Evolutionary conservation across 441 rosid species (phyloP), one percentile per base, ranked within the genome.

Genomic region (Biscutella laevigata): DNA sequence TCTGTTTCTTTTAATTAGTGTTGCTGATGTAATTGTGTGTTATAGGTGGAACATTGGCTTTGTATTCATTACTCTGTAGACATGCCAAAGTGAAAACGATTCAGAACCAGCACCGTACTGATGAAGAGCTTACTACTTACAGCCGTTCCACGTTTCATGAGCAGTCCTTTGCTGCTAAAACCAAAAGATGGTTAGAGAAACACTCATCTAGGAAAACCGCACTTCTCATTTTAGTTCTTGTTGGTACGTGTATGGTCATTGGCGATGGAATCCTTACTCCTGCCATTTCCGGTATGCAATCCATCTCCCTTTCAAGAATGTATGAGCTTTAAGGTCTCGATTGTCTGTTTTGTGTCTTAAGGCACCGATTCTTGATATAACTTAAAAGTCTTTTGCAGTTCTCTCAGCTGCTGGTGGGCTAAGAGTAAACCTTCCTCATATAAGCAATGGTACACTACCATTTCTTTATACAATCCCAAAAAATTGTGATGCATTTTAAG

Each of bases 241-340:
- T 91, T 44, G 98, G 96, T 64, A 85, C 96, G 2, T 91, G 96
- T 71, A 91, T 88, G 96, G 79, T 91, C 56, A 91, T 91, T n/a
- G 96, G 98, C 22, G 98, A 91, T 57, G 98, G 98, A 20, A 88
- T 91, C 70, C 94, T 91, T 37, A 91, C 98, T 58, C 98, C 96
- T 1, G 98, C 96, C 29, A 91, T 91, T 68, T 91, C 98, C 44
- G 98, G 98, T 84, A 82, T 30, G 37, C 13, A 48, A n/a, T n/a
- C n/a, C n/a, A n/a, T n/a, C n/a, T n/a, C n/a, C n/a, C n/a, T n/a
- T n/a, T n/a, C n/a, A n/a, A n/a, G n/a, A n/a, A n/a, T n/a, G n/a
- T n/a, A n/a, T n/a, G n/a, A n/a, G n/a, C n/a, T n/a, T n/a, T n/a
- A n/a, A n/a, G n/a, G n/a, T n/a, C n/a, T n/a, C n/a, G n/a, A n/a